Conservation (phyloP, 805 yeast genomes). For the Saccharomyces mikatae region DNA sequence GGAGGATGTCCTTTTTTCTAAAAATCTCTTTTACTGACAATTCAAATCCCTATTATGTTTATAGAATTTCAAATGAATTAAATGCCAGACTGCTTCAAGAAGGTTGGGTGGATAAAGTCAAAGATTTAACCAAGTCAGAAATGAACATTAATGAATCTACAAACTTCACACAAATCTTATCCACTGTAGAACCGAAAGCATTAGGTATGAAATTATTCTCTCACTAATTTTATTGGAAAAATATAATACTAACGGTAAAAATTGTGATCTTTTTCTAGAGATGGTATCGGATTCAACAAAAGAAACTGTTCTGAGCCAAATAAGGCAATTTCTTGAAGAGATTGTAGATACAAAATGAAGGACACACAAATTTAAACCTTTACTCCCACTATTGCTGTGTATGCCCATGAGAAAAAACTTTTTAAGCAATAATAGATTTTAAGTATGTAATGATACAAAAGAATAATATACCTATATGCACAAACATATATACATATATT, state of each 20-base stretch:
- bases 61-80: constrained; percentile 50
- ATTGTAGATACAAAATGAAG: constrained; percentile 34
- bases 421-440: neutral
- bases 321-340: constrained; percentile 50
- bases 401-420: neutral
- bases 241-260: neutral
- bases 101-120: constrained; percentile 81
- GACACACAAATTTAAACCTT: neutral
- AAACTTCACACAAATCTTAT: constrained; percentile 47
- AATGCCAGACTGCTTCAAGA: constrained; percentile 59
- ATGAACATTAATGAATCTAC: constrained; percentile 31
- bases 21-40: constrained; percentile 6
- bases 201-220: constrained; percentile 35
- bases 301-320: constrained; percentile 48
- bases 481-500: neutral
- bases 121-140: constrained; percentile 47
- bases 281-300: constrained; percentile 64
- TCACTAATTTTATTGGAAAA: neutral
- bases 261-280: constrained; percentile 14
- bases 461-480: neutral
- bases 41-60: neutral
- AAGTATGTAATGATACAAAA: neutral
- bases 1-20: neutral
- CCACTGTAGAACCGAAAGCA: constrained; percentile 56
- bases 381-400: neutral